Base-by-base conservation (phyloP, 2,329 filamentous ascomycete genomes). In the Botrytis byssoidea region DNA sequence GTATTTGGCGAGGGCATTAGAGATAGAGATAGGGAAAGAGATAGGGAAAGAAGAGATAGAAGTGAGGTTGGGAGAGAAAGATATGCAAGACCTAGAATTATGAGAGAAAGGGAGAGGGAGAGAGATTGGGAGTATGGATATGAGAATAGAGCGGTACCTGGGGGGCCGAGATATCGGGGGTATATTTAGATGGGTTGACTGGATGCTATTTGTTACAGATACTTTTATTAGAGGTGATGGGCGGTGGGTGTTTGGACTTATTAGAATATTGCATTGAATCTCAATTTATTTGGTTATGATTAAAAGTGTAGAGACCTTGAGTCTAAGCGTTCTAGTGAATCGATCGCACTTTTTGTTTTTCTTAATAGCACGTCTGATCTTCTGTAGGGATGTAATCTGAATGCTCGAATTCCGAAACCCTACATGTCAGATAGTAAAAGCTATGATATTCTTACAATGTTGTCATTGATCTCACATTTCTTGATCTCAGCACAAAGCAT, bases 101-200 rank as follows among this genome's bases (percentile, higher is more conserved):
- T 59, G 35, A 42, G 61, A 12, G 48, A 72, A 46, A n/a, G 51
- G 29, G 67, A 70, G 42, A 42, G 32, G 18, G 51, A 69, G 25
- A 46, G 63, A 12, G 63, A 55, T 32, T 48, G 37, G 48, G 70
- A 66, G 35, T 59, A 68, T 68, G 55, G 40, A 18, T 67, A 72
- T 66, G 70, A 64, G 32, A 72, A n/a, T 37, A 32, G 22, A 16
- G 22, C 6, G 32, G 44, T 9, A 5, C 40, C 51, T 32, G 48
- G 48, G 6, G 65, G 35, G 18, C 4, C 0, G 0, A 57, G 65
- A 29, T 55, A 68, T 40, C 46, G 65, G 1, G 65, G 65, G 25
- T 68, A 68, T 40, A 35, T 32, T 12, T 68, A 32, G 35, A 40
- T 29, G 35, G 2, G 5, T 9, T 68, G 4, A 1, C 9, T 68